A percentile compares a stretch with the other conserved stretches of the same genome.
Evolutionary conservation across 768 basidiomycete genomes (phyloP).

Genomic region (Boletus eberwhitei): DNA sequence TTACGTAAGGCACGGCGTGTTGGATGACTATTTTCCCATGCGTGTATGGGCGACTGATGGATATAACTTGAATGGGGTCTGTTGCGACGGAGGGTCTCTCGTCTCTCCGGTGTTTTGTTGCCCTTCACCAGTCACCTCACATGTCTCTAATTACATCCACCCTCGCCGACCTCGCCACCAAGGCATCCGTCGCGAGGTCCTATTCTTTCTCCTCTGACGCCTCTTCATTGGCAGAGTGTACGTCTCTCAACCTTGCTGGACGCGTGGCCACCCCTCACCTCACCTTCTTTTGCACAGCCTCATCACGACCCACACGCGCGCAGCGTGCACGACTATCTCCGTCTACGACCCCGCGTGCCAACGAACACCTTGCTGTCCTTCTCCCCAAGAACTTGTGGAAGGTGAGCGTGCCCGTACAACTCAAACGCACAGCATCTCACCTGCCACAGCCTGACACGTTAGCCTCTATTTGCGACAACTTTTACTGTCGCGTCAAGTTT

Average conservation of each 20-base stretch:
- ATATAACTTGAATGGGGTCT: conserved; percentile 29
- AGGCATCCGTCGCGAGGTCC: conserved; percentile 13
- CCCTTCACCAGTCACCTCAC: conserved; percentile 15
- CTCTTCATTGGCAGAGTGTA: conserved; percentile 12
- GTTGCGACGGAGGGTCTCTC: conserved; percentile 24
- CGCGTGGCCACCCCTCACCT: neutral
- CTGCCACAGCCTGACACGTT: conserved; percentile 54
- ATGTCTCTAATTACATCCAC: conserved; percentile 31
- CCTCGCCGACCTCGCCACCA: conserved; percentile 27
- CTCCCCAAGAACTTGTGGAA: conserved; percentile 73
- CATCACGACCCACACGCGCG: conserved; percentile 20
- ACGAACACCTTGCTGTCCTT: conserved; percentile 78
- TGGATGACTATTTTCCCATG: conserved; percentile 25
- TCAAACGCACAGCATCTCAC: conserved; percentile 10
- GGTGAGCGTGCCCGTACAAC: conserved; percentile 35
- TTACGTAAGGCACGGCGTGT: conserved; percentile 22
- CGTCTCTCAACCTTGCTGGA: neutral
- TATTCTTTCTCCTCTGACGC: conserved; percentile 5
- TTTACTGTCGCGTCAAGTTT: conserved; percentile 63
- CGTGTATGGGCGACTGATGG: conserved; percentile 4
- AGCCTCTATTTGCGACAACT: conserved; percentile 67
- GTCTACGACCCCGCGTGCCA: conserved; percentile 31
- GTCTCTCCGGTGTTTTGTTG: conserved; percentile 1
- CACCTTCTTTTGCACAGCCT: conserved; percentile 10
- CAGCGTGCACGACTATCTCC: conserved; percentile 17